Percentiles rank a stretch among this genome's conserved stretches.
phyloP scores from a whole-genome alignment of 2,329 filamentous ascomycete genomes.

The Colletotrichum tamarilloi region DNA sequence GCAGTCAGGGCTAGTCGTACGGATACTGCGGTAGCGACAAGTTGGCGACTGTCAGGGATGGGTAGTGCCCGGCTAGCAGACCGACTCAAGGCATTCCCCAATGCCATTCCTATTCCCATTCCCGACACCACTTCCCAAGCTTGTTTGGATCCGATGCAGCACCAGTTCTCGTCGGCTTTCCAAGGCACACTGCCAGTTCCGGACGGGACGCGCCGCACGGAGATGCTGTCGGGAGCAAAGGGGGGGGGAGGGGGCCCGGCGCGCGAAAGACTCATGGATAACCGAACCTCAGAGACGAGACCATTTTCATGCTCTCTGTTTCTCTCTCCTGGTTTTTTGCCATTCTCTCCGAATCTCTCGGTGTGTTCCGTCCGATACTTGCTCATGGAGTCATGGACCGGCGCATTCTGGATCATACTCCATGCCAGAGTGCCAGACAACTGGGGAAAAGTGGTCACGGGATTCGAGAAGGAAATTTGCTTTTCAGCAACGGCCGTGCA shows the following conservation, averaged over 20 bases:
- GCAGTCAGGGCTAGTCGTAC: not conserved
- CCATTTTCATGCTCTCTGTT: not conserved
- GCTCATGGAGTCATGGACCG: constrained; percentile 6
- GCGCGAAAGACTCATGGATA: constrained; percentile 2
- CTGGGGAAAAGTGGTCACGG: constrained; percentile 23
- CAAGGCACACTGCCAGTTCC: constrained; percentile 25
- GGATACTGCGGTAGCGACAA: not conserved
- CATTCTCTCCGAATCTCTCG: not conserved
- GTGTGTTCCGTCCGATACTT: not conserved
- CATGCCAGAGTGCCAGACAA: constrained; percentile 10
- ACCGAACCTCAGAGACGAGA: constrained; percentile 13
- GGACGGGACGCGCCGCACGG: constrained; percentile 33
- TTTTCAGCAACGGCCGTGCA: constrained; percentile 13
- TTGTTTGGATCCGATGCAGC: constrained; percentile 3
- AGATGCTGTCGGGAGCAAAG: constrained; percentile 21
- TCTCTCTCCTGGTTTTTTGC: not conserved
- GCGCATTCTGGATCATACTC: constrained; percentile 19
- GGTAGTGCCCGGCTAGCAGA: constrained; percentile 22
- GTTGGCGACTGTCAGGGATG: constrained; percentile 12
- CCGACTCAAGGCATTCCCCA: constrained; percentile 18
- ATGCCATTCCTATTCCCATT: not conserved
- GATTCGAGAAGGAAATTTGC: constrained; percentile 32
- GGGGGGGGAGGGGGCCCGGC: not conserved
- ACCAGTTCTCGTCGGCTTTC: constrained; percentile 11
- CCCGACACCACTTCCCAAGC: constrained; percentile 22